phyloP scores from a whole-genome alignment of 371 early-diverging fungal species.

The Mortierella sp. region DNA sequence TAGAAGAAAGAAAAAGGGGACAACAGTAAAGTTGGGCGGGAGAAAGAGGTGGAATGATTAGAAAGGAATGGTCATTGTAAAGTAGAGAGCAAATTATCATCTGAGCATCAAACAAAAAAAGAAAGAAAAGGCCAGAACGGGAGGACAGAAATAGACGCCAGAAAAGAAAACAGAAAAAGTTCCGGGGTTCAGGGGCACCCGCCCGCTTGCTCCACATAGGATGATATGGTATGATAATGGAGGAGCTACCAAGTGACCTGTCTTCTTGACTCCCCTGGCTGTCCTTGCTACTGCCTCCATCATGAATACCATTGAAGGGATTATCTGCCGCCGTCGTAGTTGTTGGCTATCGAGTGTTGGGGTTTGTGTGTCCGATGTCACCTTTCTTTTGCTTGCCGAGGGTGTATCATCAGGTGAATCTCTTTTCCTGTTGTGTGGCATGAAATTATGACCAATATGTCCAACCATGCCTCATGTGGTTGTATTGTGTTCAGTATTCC shows the following conservation, averaged over 20 bases:
- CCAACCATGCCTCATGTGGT: background rate
- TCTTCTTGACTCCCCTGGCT: background rate
- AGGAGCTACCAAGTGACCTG: background rate
- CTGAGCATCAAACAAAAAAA: background rate
- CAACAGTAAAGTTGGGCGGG: background rate
- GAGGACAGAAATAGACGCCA: background rate
- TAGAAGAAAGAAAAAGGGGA: slow-evolving; percentile 38
- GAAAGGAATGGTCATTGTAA: slow-evolving; percentile 10
- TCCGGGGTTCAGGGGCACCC: slow-evolving; percentile 1
- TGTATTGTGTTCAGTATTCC: background rate
- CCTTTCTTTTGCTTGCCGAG: background rate
- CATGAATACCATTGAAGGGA: background rate
- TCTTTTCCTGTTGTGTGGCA: background rate
- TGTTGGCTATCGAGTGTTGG: background rate
- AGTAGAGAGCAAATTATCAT: slow-evolving; percentile 3
- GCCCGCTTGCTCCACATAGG: background rate
- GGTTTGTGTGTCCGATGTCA: background rate
- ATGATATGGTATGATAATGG: background rate
- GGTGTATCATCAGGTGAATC: background rate
- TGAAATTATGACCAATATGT: background rate
- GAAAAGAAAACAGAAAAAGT: background rate
- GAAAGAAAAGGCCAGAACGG: background rate
- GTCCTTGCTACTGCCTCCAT: background rate
- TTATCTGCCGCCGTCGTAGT: background rate
- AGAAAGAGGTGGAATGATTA: background rate